These are phyloP conservation scores for Alopecurus myosuroides DNA, from an alignment of 176 grass and related monocot genomes.

Conservation along the genomic window DNA sequence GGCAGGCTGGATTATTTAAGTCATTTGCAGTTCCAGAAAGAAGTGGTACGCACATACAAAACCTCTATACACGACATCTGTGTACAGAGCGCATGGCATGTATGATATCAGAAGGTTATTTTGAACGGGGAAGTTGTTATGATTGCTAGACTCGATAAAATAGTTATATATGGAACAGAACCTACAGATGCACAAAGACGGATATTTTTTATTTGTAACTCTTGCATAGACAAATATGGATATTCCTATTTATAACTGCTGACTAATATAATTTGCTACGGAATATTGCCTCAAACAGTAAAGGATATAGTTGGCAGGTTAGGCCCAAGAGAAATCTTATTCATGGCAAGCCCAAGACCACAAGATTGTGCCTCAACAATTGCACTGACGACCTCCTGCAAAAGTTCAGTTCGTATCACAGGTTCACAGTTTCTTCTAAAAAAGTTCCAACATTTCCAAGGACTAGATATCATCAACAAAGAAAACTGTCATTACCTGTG, in stretches of 20 bases:
- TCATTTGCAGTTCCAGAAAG: not conserved
- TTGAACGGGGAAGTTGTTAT: not conserved
- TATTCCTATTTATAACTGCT: not conserved
- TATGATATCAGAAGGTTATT: not conserved
- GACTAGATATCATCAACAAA: not conserved
- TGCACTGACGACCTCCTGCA: slow-evolving; percentile 80
- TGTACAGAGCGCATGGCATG: not conserved
- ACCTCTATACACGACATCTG: not conserved
- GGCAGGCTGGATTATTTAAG: not conserved
- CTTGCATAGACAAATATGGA: not conserved
- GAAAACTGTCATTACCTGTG: slow-evolving; percentile 47
- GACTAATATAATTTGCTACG: not conserved
- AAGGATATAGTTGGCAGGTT: slow-evolving; percentile 94
- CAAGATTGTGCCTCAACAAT: slow-evolving; percentile 81
- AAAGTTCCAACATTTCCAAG: not conserved
- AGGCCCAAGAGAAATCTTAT: slow-evolving; percentile 65
- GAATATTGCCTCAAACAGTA: slow-evolving; percentile 2
- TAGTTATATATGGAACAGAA: not conserved
- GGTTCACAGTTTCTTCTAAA: not conserved
- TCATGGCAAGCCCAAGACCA: slow-evolving; percentile 50
- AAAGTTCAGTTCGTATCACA: not conserved
- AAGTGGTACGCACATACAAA: not conserved
- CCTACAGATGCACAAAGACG: not conserved
- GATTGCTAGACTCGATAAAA: not conserved
- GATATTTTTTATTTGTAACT: slow-evolving; percentile 1